Base-by-base conservation (phyloP, 2,329 filamentous ascomycete genomes). In the Pseudopyricularia javanii region DNA sequence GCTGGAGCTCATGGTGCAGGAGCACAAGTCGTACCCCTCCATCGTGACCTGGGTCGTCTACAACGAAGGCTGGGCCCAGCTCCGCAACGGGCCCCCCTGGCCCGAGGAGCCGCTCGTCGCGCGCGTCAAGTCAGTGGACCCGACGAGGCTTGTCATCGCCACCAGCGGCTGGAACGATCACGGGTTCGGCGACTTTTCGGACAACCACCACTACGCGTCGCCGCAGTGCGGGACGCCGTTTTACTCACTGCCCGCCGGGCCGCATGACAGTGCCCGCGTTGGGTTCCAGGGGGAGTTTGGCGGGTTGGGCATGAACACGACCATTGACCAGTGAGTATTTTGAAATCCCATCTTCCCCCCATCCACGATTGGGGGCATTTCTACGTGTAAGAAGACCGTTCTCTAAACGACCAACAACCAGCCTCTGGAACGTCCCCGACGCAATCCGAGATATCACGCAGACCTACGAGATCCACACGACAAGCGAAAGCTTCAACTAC, bases 211-310 rank as follows among this genome's bases (percentile, higher is more conserved):
- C 62, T 88, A 88, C 62, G 79, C 83, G 0, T 82, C 78, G 43
- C 80, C 85, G 0, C 83, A 88, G 59, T 88, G 84, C 55, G 85
- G 84, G 7, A 76, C 82, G 0, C 84, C 84, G 0, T 86, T 81
- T 61, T 85, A 83, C 64, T 85, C 82, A 0, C 70, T 68, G 3
- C 59, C 66, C 3, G 79, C 77, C 0, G 72, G 68, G 5, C 82
- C 76, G 1, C 80, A 75, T 60, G 83, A 83, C 56, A 66, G 72
- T 0, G 67, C 59, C 5, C 75, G 84, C 1, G 85, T 88, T 32
- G 83, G 76, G 0, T 74, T 88, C 58, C 83, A 86, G 56, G 84
- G 84, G 28, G 85, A 88, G 59, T 88, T 86, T 54, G 84, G 83
- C 3, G 84, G 84, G 0, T 74, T 86, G 12, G 85, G 84, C 0